phyloP scores from a whole-genome alignment of 1,284 basidiomycete genomes.

The Cystobasidium pallidum region DNA sequence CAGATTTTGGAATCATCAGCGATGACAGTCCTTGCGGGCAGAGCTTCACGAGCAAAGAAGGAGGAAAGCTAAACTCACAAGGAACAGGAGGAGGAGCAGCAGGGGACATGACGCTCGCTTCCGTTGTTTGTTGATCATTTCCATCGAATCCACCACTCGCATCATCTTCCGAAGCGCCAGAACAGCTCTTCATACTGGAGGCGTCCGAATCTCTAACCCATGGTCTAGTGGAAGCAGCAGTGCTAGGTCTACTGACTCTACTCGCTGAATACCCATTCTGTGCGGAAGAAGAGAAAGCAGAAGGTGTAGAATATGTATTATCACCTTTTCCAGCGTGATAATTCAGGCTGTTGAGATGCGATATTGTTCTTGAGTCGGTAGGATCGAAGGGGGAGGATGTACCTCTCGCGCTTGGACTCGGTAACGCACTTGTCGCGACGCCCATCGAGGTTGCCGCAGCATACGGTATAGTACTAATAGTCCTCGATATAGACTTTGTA shows the following conservation, averaged over 20 bases:
- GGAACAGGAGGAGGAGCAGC: conserved; percentile 33
- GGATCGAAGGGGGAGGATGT: neutral
- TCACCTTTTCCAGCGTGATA: neutral
- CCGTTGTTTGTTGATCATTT: conserved; percentile 2
- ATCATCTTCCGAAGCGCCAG: conserved; percentile 9
- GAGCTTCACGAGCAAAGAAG: neutral
- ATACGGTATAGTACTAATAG: neutral
- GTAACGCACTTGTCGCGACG: neutral
- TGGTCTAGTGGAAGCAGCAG: conserved; percentile 5
- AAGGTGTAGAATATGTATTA: conserved; percentile 5
- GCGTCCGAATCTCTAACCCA: conserved; percentile 30
- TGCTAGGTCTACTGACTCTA: neutral
- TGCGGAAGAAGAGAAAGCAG: neutral
- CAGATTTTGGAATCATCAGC: neutral
- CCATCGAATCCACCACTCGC: neutral
- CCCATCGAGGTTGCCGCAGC: neutral
- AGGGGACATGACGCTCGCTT: conserved; percentile 36
- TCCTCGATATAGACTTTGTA: neutral
- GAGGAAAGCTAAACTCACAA: conserved; percentile 18
- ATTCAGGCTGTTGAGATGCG: neutral
- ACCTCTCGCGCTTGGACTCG: neutral
- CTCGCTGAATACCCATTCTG: neutral
- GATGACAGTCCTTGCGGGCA: neutral
- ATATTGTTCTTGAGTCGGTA: neutral
- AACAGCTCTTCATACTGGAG: conserved; percentile 8